Percentiles rank a stretch among this genome's conserved stretches.
Conservation (phyloP, 164 flowering plant genomes). For the Dillenia turbinata region DNA sequence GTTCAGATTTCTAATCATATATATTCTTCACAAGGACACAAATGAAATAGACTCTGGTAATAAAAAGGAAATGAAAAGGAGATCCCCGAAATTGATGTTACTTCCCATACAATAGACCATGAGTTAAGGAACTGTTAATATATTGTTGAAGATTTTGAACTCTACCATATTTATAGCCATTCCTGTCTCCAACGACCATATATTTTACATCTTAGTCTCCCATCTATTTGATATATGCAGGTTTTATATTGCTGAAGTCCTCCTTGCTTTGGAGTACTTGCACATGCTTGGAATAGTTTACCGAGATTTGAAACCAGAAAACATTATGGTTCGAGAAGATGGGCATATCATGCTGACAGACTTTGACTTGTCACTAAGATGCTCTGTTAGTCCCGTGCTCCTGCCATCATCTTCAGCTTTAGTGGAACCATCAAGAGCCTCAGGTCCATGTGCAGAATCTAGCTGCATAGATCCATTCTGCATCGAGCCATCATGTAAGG, state of each 20-base stretch:
- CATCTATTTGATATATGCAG: slow-evolving; percentile 20
- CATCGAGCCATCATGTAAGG: slow-evolving; percentile 48
- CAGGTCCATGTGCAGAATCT: slow-evolving; percentile 51
- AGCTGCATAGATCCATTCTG: slow-evolving; percentile 64
- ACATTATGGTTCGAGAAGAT: slow-evolving; percentile 77
- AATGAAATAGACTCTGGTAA: too few relatives aligned
- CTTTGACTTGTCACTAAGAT: slow-evolving; percentile 75
- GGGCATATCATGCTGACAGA: slow-evolving; percentile 96
- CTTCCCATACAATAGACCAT: too few relatives aligned
- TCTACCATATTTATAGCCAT: too few relatives aligned
- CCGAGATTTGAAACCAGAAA: slow-evolving; percentile 91
- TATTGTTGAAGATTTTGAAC: too few relatives aligned
- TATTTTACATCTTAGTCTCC: too few relatives aligned
- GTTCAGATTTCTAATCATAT: too few relatives aligned
- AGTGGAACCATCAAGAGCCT: slow-evolving; percentile 26
- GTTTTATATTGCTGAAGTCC: slow-evolving; percentile 90
- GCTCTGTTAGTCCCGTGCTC: slow-evolving; percentile 59
- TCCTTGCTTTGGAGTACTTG: slow-evolving; percentile 85
- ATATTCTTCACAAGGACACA: too few relatives aligned
- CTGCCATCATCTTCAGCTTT: slow-evolving; percentile 29
- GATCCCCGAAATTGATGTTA: too few relatives aligned
- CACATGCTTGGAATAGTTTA: slow-evolving; percentile 89
- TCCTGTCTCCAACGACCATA: too few relatives aligned
- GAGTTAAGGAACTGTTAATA: too few relatives aligned
- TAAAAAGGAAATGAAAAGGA: too few relatives aligned